phyloP scores from a whole-genome alignment of 495 filamentous ascomycete species.

The Penicillium robsamsonii region DNA sequence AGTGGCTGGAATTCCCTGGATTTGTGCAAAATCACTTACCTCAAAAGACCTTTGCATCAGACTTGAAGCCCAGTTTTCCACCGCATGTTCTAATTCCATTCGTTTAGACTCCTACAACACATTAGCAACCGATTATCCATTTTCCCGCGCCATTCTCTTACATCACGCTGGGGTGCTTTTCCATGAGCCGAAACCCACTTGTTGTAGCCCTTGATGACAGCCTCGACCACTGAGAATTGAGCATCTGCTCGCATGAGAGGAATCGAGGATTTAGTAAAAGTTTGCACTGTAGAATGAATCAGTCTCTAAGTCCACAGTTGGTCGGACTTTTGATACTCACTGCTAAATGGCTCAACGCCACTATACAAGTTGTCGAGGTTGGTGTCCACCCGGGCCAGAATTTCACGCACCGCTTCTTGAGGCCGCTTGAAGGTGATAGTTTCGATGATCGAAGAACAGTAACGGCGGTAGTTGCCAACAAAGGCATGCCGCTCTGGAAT shows the following conservation, averaged over 20 bases:
- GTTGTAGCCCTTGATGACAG: conserved; percentile 84
- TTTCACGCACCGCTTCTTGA: conserved; percentile 81
- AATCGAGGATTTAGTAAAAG: conserved; percentile 77
- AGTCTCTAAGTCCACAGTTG: conserved; percentile 19
- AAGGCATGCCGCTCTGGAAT: conserved; percentile 93
- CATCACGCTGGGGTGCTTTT: conserved; percentile 56
- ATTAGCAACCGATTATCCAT: conserved; percentile 12
- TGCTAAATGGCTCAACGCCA: conserved; percentile 63
- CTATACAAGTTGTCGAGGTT: conserved; percentile 74
- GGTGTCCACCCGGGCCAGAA: conserved; percentile 71
- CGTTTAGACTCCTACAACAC: conserved; percentile 51
- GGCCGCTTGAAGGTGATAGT: conserved; percentile 74
- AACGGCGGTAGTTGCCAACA: conserved; percentile 93
- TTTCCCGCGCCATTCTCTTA: conserved; percentile 21
- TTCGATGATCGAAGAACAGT: conserved; percentile 82
- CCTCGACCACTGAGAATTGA: conserved; percentile 85
- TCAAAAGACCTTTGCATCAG: conserved; percentile 75
- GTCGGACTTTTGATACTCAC: conserved; percentile 42
- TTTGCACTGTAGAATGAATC: conserved; percentile 51
- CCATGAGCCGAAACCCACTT: conserved; percentile 66
- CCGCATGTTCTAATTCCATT: conserved; percentile 58
- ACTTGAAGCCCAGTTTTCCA: conserved; percentile 79
- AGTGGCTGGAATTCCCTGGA: background rate
- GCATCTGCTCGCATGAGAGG: conserved; percentile 79
- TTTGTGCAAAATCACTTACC: conserved; percentile 33